phyloP scores from a whole-genome alignment of 2,329 filamentous ascomycete species.

The Arthrinium puccinioides region DNA sequence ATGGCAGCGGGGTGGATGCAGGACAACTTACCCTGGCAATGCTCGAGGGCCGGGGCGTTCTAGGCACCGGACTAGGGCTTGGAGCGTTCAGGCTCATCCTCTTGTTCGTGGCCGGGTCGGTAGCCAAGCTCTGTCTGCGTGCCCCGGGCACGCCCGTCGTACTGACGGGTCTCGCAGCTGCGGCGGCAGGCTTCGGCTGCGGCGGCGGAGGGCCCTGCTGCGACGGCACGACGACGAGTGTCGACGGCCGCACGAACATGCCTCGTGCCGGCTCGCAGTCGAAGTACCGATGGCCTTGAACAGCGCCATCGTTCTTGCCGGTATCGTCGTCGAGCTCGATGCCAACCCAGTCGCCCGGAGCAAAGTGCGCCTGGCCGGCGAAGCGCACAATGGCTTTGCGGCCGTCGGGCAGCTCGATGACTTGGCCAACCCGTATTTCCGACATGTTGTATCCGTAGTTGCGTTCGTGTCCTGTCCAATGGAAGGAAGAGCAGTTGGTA shows the following conservation, averaged over 20 bases:
- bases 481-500: no score
- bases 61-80: conserved; percentile 64
- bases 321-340: conserved; percentile 75
- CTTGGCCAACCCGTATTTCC: conserved; percentile 60
- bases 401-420: conserved; percentile 71
- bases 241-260: conserved; percentile 78
- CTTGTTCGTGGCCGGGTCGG: conserved; percentile 49
- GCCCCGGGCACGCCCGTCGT: neutral
- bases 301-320: conserved; percentile 91
- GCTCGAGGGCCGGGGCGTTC: conserved; percentile 46
- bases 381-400: conserved; percentile 74
- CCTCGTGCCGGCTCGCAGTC: conserved; percentile 68
- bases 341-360: conserved; percentile 79
- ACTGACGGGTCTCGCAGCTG: conserved; percentile 12
- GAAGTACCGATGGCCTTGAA: conserved; percentile 84
- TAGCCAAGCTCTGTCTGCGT: conserved; percentile 41
- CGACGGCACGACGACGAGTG: conserved; percentile 50
- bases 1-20: neutral
- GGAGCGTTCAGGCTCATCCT: conserved; percentile 64
- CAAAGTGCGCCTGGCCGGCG: conserved; percentile 72
- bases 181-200: conserved; percentile 28
- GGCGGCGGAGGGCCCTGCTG: conserved; percentile 34
- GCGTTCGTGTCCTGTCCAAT: no score
- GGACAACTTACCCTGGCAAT: conserved; percentile 43
- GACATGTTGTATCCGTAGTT: conserved; percentile 35